Percentiles rank a stretch among this genome's conserved stretches.
phyloP scores from a whole-genome alignment of 441 rosid species.

The Croton laevigatus region DNA sequence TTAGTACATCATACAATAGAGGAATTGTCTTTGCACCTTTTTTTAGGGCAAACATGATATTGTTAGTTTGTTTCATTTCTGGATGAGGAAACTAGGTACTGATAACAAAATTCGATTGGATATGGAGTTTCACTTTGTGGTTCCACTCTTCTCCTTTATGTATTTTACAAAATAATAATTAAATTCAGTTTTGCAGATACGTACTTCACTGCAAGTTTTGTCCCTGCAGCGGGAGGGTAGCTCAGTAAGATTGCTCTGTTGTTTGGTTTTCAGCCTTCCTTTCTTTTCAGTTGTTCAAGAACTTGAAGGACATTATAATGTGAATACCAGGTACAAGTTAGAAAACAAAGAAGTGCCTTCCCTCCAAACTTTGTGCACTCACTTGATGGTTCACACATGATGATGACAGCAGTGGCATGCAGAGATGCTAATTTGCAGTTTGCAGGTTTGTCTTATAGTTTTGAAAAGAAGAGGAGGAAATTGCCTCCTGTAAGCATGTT shows the following conservation, averaged over 20 bases:
- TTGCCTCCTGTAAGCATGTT: too few species aligned
- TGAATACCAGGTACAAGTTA: conserved; percentile 57
- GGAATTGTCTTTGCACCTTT: neutral
- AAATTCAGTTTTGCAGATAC: conserved; percentile 53
- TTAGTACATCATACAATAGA: neutral
- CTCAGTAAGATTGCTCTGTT: conserved; percentile 49
- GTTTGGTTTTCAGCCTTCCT: conserved; percentile 11
- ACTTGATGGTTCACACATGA: conserved; percentile 96
- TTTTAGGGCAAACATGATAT: neutral
- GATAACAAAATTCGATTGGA: neutral
- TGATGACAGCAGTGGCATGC: conserved; percentile 99
- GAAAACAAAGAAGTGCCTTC: conserved; percentile 93
- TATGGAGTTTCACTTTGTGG: neutral
- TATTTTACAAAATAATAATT: conserved; percentile 14
- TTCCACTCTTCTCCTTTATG: neutral
- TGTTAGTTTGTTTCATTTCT: neutral
- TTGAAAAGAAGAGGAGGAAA: neutral
- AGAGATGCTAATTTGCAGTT: conserved; percentile 77
- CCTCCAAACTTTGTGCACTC: conserved; percentile 98
- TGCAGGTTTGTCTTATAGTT: conserved; percentile 56
- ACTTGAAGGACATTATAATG: neutral
- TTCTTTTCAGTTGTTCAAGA: conserved; percentile 12
- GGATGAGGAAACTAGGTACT: neutral
- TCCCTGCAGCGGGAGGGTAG: conserved; percentile 81
- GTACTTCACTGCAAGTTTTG: conserved; percentile 90